A percentile compares a stretch with the other conserved stretches of the same genome.
Evolutionary conservation across 2,329 filamentous ascomycete species (phyloP).

Genomic region (Chaetomiaceae sp.): DNA sequence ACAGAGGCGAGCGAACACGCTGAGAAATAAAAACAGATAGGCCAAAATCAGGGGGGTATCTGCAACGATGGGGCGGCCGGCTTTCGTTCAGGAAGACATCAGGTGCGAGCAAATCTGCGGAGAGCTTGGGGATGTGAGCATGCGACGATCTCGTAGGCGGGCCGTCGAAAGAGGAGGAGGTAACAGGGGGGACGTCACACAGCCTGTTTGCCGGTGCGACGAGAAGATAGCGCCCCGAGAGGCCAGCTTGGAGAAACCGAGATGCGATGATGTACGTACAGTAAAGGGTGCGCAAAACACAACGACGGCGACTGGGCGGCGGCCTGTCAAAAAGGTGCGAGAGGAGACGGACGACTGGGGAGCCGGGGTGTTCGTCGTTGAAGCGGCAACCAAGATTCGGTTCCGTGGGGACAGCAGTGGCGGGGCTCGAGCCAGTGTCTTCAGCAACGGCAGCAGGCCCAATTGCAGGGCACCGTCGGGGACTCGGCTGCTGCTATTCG

Average conservation of each 20-base stretch:
- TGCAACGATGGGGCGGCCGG: slow-evolving; percentile 8
- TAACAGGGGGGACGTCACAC: neutral
- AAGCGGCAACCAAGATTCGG: slow-evolving; percentile 22
- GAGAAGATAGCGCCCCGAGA: slow-evolving; percentile 7
- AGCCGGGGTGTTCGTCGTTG: slow-evolving; percentile 16
- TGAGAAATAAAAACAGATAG: neutral
- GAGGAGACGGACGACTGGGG: slow-evolving; percentile 19
- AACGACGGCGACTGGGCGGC: slow-evolving; percentile 14
- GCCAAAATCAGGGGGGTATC: slow-evolving; percentile 4
- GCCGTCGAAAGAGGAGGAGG: neutral
- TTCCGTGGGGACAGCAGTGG: slow-evolving; percentile 15
- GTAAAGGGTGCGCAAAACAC: slow-evolving; percentile 21
- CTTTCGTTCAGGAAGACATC: slow-evolving; percentile 17
- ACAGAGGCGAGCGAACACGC: slow-evolving; percentile 3
- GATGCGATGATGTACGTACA: slow-evolving; percentile 15
- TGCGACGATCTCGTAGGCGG: slow-evolving; percentile 16
- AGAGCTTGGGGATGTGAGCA: slow-evolving; percentile 17
- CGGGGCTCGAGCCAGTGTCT: slow-evolving; percentile 11
- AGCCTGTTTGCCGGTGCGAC: slow-evolving; percentile 1
- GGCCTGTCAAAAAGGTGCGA: slow-evolving; percentile 21
- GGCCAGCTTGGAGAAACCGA: slow-evolving; percentile 13
- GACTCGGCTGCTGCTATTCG: slow-evolving; percentile 1
- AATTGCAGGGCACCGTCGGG: slow-evolving; percentile 13
- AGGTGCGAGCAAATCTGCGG: slow-evolving; percentile 20
- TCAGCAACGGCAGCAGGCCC: slow-evolving; percentile 1